Conservation (phyloP, 1,139 yeast species). For the Kurtzmaniella quercitrusa region DNA sequence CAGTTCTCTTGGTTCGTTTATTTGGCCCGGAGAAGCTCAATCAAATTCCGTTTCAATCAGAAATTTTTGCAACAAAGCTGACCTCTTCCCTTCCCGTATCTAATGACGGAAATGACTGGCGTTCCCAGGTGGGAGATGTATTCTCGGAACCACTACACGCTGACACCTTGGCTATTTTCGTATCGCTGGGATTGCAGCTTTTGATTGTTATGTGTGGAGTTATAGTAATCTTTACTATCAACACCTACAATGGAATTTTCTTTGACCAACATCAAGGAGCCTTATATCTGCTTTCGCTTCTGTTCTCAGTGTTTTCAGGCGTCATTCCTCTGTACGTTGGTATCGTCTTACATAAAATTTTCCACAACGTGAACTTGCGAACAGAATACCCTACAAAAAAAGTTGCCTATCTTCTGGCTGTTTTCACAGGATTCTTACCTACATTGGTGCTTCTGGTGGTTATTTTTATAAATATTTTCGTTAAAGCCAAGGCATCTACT, state of each 20-base stretch:
- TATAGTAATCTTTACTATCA: constrained; percentile 53
- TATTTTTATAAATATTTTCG: constrained; percentile 58
- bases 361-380: constrained; percentile 36
- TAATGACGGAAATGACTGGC: constrained; percentile 39
- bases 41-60: neutral
- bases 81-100: neutral
- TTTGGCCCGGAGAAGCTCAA: constrained; percentile 28
- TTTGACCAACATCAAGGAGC: constrained; percentile 63
- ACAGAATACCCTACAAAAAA: constrained; percentile 18
- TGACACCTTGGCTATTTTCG: constrained; percentile 48
- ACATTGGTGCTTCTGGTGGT: constrained; percentile 50
- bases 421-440: constrained; percentile 64
- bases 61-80: neutral
- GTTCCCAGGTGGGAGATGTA: constrained; percentile 50
- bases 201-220: constrained; percentile 62
- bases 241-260: constrained; percentile 26
- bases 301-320: constrained; percentile 66
- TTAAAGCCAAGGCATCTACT: constrained; percentile 76
- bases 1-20: constrained; percentile 55
- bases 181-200: constrained; percentile 73
- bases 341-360: constrained; percentile 53
- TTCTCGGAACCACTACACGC: constrained; percentile 48
- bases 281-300: constrained; percentile 55
- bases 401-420: constrained; percentile 32
- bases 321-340: constrained; percentile 71